Evolutionary conservation across 331 rosid species (phyloP).

Genomic region (Acacia pycnantha): DNA sequence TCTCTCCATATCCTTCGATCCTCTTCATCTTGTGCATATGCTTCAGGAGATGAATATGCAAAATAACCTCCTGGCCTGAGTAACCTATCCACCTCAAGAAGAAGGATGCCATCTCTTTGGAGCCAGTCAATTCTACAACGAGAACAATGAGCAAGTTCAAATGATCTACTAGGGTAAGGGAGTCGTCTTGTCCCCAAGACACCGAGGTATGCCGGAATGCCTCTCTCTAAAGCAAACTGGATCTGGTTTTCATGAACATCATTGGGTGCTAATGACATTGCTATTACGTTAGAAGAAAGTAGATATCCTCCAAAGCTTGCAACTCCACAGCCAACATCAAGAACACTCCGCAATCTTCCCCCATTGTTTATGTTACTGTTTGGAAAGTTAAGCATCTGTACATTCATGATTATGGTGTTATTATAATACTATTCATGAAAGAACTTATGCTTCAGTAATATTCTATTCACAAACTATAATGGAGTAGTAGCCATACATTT

Average conservation of each 20-base stretch:
- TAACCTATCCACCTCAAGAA: conserved; percentile 82
- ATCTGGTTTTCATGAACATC: conserved; percentile 87
- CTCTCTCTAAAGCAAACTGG: conserved; percentile 87
- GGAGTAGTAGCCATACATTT: conserved; percentile 45
- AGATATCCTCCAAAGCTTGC: conserved; percentile 92
- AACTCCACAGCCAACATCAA: conserved; percentile 87
- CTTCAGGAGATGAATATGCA: conserved; percentile 85
- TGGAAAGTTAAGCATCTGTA: conserved; percentile 80
- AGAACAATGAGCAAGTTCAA: conserved; percentile 86
- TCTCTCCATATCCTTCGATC: conserved; percentile 76
- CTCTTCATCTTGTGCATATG: conserved; percentile 87
- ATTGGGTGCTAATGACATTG: conserved; percentile 88
- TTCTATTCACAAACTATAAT: neutral
- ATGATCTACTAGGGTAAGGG: conserved; percentile 88
- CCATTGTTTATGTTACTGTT: conserved; percentile 62
- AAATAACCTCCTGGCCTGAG: conserved; percentile 82
- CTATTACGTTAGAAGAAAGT: conserved; percentile 62
- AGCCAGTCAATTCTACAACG: conserved; percentile 94
- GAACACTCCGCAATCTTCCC: conserved; percentile 71
- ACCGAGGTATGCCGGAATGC: conserved; percentile 84
- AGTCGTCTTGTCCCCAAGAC: conserved; percentile 83
- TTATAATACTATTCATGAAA: conserved; percentile 9
- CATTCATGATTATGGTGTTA: conserved; percentile 12
- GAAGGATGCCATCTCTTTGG: conserved; percentile 82
- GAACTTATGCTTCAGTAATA: neutral